These are phyloP conservation scores for Pleurozium schreberi DNA, from an alignment of 225 moss, liverwort and hornwort genomes.

Conservation along the genomic window DNA sequence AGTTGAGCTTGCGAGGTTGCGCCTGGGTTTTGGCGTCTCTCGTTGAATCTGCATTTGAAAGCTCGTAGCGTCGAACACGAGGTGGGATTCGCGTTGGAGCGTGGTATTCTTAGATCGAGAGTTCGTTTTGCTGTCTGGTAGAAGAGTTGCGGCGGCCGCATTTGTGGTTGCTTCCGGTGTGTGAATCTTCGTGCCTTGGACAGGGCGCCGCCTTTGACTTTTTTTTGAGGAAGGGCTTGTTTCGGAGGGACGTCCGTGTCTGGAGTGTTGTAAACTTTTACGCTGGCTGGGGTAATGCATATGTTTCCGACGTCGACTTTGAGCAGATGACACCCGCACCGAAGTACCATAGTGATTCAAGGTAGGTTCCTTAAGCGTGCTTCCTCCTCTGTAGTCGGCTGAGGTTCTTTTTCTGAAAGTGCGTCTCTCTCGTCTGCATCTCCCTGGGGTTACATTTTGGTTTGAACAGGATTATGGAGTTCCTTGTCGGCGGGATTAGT, in stretches of 20 bases:
- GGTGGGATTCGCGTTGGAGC: neutral
- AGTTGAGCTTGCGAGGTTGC: neutral
- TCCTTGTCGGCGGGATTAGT: neutral
- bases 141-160: neutral
- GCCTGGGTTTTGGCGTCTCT: neutral
- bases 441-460: constrained; percentile 6
- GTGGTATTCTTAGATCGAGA: neutral
- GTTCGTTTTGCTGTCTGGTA: neutral
- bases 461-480: neutral
- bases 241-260: neutral
- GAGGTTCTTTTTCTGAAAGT: neutral
- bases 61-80: neutral
- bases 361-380: neutral
- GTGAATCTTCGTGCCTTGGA: constrained; percentile 11
- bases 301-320: constrained; percentile 4
- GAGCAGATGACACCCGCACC: constrained; percentile 29
- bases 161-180: neutral
- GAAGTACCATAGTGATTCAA: constrained; percentile 11
- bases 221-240: neutral
- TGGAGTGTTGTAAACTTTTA: neutral
- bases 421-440: neutral
- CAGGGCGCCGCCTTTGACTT: constrained; percentile 18
- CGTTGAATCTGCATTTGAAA: constrained; percentile 5
- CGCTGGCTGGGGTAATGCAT: constrained; percentile 5
- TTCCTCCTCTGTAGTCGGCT: neutral